Conservation (phyloP, 106 monocot genomes). For the Dendrobium huoshanense region DNA sequence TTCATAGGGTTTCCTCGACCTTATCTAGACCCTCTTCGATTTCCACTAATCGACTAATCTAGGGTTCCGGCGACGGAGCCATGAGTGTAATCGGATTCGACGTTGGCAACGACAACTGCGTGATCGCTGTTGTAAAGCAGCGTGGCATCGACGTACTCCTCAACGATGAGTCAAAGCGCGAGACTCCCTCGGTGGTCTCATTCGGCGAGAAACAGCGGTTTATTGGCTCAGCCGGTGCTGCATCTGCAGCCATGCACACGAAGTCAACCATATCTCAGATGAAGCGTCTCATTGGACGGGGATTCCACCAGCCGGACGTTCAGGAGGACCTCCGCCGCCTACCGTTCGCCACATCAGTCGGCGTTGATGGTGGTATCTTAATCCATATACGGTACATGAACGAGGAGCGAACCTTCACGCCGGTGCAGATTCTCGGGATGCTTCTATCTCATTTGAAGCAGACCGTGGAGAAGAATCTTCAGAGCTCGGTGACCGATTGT, state of each 20-base stretch:
- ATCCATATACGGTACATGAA: constrained; percentile 31
- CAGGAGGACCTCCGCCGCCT: constrained; percentile 36
- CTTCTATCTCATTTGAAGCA: constrained; percentile 52
- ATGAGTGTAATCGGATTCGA: constrained; percentile 84
- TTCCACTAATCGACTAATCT: not conserved
- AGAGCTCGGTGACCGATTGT: constrained; percentile 37
- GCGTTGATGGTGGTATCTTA: constrained; percentile 16
- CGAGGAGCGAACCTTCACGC: constrained; percentile 32
- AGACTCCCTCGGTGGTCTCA: constrained; percentile 65
- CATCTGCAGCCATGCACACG: constrained; percentile 42
- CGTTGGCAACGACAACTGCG: constrained; percentile 74
- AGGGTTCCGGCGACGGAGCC: not conserved
- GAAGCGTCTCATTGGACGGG: constrained; percentile 51
- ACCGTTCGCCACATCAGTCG: constrained; percentile 24
- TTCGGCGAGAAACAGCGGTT: constrained; percentile 65
- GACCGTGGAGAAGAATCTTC: constrained; percentile 43
- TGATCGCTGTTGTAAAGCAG: constrained; percentile 53
- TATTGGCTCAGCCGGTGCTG: constrained; percentile 40
- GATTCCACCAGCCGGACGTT: constrained; percentile 17
- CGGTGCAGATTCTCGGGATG: constrained; percentile 56
- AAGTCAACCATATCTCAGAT: constrained; percentile 44
- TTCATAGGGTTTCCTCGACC: not conserved
- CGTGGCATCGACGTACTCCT: constrained; percentile 76
- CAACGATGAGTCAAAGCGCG: constrained; percentile 77
- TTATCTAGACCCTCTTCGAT: not conserved